These are phyloP conservation scores for Amaranthus palmeri DNA, from an alignment of 148 eudicot species.

Conservation along the genomic window DNA sequence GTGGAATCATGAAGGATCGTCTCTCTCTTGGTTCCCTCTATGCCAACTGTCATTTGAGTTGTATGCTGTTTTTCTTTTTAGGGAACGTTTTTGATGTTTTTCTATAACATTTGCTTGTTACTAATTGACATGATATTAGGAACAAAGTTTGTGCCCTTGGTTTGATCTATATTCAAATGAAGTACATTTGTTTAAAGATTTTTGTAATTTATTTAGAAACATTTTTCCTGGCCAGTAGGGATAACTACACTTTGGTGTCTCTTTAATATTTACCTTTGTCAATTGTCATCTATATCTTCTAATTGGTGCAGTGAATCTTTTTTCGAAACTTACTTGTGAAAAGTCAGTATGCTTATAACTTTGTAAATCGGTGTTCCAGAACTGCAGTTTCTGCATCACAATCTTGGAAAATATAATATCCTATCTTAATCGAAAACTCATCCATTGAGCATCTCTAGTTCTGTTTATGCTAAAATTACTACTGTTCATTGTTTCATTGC, in stretches of 20 bases:
- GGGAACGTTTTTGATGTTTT: background rate
- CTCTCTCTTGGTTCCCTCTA: background rate
- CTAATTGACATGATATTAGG: background rate
- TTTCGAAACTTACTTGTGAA: background rate
- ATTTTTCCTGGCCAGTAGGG: background rate
- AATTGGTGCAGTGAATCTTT: background rate
- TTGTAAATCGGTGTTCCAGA: background rate
- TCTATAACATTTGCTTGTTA: background rate
- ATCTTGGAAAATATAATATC: background rate
- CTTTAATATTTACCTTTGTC: background rate
- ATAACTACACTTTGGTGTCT: background rate
- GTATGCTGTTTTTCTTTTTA: background rate
- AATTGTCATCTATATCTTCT: background rate
- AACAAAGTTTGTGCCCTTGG: background rate
- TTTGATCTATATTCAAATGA: background rate
- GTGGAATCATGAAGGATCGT: background rate
- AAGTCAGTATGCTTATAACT: background rate
- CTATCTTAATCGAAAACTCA: background rate
- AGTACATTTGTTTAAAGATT: background rate
- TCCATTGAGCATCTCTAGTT: background rate
- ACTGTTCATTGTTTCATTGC: slow-evolving; percentile 18
- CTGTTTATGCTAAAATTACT: background rate
- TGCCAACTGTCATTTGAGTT: background rate
- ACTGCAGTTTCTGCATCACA: background rate
- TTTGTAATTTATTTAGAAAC: background rate